Evolutionary conservation across 1,139 yeast genomes (phyloP).

Genomic region (Magnusiomyces sp.): DNA sequence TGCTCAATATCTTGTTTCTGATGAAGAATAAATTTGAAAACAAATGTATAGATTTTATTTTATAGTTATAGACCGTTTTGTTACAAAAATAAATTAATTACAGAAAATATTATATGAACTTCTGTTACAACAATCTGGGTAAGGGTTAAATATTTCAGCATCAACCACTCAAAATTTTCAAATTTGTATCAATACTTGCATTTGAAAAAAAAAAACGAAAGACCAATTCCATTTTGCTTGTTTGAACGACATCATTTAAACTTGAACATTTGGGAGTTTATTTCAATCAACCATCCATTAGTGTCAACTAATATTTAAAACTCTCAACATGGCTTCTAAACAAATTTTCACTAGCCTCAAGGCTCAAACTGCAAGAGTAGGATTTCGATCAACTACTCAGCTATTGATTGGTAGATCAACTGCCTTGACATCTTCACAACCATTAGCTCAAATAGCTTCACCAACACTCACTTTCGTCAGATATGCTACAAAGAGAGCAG

Average conservation of each 20-base stretch:
- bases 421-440: not conserved
- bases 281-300: not conserved
- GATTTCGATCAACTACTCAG: too few relatives aligned
- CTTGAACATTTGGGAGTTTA: not conserved
- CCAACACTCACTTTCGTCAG: slow-evolving; percentile 45
- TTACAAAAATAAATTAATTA: too few relatives aligned
- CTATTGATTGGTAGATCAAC: not conserved
- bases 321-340: not conserved
- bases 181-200: too few relatives aligned
- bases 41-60: not conserved
- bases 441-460: not conserved
- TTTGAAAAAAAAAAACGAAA: not conserved
- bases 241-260: not conserved
- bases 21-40: slow-evolving; percentile 18
- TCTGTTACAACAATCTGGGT: too few relatives aligned
- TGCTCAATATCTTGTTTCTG: slow-evolving; percentile 53
- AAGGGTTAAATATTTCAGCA: too few relatives aligned
- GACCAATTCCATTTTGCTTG: not conserved
- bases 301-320: not conserved
- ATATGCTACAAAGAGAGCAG: slow-evolving; percentile 87
- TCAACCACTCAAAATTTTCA: too few relatives aligned
- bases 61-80: not conserved
- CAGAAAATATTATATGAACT: too few relatives aligned
- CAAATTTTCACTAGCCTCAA: too few relatives aligned
- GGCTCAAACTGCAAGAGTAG: too few relatives aligned